Evolutionary conservation across 2,329 filamentous ascomycete genomes (phyloP).

Genomic region (Lasiodiplodia sp.): DNA sequence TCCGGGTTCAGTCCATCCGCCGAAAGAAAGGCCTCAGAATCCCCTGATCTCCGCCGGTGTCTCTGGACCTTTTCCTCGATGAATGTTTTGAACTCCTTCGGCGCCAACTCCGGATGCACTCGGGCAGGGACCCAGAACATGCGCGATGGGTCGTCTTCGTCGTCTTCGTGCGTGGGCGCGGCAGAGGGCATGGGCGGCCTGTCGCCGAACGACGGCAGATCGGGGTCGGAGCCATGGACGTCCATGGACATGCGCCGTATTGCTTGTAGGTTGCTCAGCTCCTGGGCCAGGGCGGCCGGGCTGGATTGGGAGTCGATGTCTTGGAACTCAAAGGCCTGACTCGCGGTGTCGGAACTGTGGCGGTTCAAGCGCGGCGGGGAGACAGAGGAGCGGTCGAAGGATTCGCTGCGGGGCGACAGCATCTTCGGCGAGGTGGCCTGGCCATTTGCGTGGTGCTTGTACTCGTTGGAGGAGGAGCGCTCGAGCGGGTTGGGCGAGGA

Average conservation of each 20-base stretch:
- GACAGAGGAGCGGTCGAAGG: constrained; percentile 36
- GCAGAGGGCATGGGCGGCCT: constrained; percentile 68
- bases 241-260: constrained; percentile 95
- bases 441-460: constrained; percentile 30
- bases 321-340: constrained; percentile 74
- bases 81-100: constrained; percentile 95
- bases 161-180: constrained; percentile 70
- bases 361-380: constrained; percentile 51
- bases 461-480: constrained; percentile 26
- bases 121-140: constrained; percentile 96
- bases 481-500: constrained; percentile 42
- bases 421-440: constrained; percentile 28
- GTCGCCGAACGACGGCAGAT: constrained; percentile 73
- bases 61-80: constrained; percentile 91
- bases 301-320: constrained; percentile 90
- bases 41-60: constrained; percentile 83
- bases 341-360: constrained; percentile 53
- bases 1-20: constrained; percentile 64
- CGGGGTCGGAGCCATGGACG: constrained; percentile 73
- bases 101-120: constrained; percentile 92
- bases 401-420: constrained; percentile 31
- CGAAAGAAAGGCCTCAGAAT: constrained; percentile 64
- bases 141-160: constrained; percentile 85
- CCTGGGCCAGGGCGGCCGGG: constrained; percentile 86
- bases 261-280: constrained; percentile 90